Base-by-base conservation (phyloP, 306 rosid species). In the Inga oerstediana region DNA sequence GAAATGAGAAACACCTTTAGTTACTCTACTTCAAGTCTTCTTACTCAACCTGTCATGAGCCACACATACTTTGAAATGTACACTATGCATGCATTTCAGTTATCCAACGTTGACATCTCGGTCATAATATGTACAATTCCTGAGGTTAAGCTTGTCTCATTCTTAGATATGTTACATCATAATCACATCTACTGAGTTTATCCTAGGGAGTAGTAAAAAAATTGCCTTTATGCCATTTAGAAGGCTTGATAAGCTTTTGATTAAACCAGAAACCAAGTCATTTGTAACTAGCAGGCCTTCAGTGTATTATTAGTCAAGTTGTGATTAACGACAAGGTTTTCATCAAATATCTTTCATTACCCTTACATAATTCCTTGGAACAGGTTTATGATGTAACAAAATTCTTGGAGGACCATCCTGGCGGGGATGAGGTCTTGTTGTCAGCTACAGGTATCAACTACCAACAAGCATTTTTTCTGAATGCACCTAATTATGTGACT, bases 361-460 rank as follows among this genome's bases (percentile, higher is more conserved):
- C 74, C 30, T 75, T 77, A 10, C 19, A 51, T 77, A 20, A 62
- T 32, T 39, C 43, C 52, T 46, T 65, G 78, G 74, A 69, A 75
- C 91, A 94, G 98, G 95, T 94, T 14, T 94, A 86, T 74, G 76
- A 94, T 83, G 95, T 91, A 56, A 92, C 98, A 45, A 89, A 87
- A 52, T 94, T 94, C 91, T 83, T 94, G 76, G 94, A 94, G n/a
- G 98, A 94, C 72, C 98, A 94, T 81, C 98, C 97, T 48, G 98
- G 98, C 62, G 98, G 98, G 17, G 98, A 89, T 82, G 98, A 94
- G 30, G 97, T 94, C 80, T 73, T 94, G 79, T 30, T 92, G 84
- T 81, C 95, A 12, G 81, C 86, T 72, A 84, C 92, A 88, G 98
- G 98, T 94, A 20, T 74, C 48, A 51, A 1, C 16, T 41, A 20